phyloP scores from a whole-genome alignment of 306 rosid species.

The Cajanus cajan region DNA sequence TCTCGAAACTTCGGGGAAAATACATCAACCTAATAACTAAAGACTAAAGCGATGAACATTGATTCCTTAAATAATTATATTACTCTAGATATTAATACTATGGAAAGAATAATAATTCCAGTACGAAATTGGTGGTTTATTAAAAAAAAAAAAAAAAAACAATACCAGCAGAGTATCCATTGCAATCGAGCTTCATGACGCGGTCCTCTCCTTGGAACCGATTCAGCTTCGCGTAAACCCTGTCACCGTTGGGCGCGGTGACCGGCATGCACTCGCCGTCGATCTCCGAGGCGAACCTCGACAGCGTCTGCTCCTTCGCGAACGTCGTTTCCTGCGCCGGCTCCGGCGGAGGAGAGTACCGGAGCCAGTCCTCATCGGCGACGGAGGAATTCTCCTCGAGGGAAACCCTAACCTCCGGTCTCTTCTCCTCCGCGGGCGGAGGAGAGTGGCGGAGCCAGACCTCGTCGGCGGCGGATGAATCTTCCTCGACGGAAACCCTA shows the following conservation, averaged over 20 bases:
- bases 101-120: not conserved
- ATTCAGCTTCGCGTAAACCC: slow-evolving; percentile 74
- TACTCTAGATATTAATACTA: not conserved
- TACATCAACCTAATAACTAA: not conserved
- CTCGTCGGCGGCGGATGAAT: not conserved
- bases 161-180: slow-evolving; percentile 53
- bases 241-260: slow-evolving; percentile 82
- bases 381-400: no score
- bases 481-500: slow-evolving; percentile 45
- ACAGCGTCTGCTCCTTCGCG: slow-evolving; percentile 56
- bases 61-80: no score
- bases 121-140: not conserved
- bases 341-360: slow-evolving; percentile 45
- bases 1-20: not conserved
- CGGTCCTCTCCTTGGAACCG: slow-evolving; percentile 48
- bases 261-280: slow-evolving; percentile 82
- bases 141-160: not conserved
- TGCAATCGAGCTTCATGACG: slow-evolving; percentile 39
- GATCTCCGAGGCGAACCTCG: slow-evolving; percentile 73
- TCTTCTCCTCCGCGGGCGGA: slow-evolving; percentile 21
- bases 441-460: slow-evolving; percentile 70
- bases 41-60: not conserved
- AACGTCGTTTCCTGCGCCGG: slow-evolving; percentile 29
- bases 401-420: slow-evolving; percentile 40
- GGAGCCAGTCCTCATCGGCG: slow-evolving; percentile 77